Evolutionary conservation across 2,329 filamentous ascomycete species (phyloP).

Genomic region (Microcera coccophila): DNA sequence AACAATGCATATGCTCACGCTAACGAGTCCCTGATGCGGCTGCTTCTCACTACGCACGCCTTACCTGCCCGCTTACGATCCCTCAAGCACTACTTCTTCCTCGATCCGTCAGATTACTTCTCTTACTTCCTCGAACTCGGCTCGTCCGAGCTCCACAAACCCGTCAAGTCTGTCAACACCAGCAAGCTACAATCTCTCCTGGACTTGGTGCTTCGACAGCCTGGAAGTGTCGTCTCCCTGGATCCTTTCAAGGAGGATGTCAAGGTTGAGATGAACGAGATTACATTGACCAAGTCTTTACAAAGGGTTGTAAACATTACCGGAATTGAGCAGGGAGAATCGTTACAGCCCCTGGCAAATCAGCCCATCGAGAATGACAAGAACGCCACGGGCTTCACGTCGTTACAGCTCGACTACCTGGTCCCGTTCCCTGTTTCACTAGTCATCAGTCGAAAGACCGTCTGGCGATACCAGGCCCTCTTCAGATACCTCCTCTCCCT

Average conservation of each 20-base stretch:
- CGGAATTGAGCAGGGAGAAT: constrained; percentile 86
- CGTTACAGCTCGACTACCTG: constrained; percentile 86
- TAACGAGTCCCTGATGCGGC: constrained; percentile 85
- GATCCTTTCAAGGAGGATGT: constrained; percentile 99
- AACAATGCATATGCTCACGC: constrained; percentile 92
- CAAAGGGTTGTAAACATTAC: constrained; percentile 97
- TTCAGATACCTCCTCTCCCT: constrained; percentile 92
- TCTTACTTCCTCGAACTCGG: constrained; percentile 94
- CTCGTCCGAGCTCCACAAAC: constrained; percentile 83
- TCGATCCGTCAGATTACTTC: constrained; percentile 97
- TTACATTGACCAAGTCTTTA: constrained; percentile 85
- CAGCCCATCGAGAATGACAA: constrained; percentile 74
- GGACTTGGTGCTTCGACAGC: constrained; percentile 94
- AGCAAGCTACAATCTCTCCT: constrained; percentile 91
- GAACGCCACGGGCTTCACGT: constrained; percentile 85
- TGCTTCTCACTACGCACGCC: constrained; percentile 88
- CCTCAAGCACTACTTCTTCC: constrained; percentile 98
- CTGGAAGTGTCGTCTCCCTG: constrained; percentile 86
- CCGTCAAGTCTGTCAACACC: constrained; percentile 82
- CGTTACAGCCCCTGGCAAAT: constrained; percentile 67
- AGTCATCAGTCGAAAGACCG: constrained; percentile 91
- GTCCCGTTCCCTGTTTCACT: constrained; percentile 94
- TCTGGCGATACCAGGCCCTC: constrained; percentile 93
- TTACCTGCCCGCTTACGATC: constrained; percentile 83
- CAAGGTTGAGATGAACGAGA: constrained; percentile 95